These are phyloP conservation scores for Purpureocillium lavendulum DNA, from an alignment of 2,329 filamentous ascomycete species.

Conservation along the genomic window DNA sequence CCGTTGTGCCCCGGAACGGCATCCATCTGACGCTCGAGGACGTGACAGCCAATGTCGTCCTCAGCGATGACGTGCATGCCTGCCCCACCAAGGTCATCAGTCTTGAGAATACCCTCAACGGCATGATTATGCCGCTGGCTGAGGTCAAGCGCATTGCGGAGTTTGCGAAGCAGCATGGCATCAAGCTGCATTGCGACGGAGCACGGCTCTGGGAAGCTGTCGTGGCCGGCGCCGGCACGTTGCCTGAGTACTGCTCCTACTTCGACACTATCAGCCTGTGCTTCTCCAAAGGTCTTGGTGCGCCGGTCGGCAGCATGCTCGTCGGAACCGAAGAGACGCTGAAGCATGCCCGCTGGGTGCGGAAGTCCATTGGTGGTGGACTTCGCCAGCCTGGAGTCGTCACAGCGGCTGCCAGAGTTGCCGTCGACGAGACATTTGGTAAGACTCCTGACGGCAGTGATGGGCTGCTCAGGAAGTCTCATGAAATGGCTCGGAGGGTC, in stretches of 20 bases:
- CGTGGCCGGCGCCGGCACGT: constrained; percentile 55
- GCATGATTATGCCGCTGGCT: constrained; percentile 66
- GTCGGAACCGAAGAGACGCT: constrained; percentile 38
- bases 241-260: constrained; percentile 57
- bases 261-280: constrained; percentile 73
- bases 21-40: constrained; percentile 71
- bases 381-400: constrained; percentile 66
- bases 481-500: constrained; percentile 53
- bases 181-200: constrained; percentile 71
- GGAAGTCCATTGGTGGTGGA: constrained; percentile 71
- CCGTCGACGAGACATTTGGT: constrained; percentile 45
- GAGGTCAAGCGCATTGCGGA: constrained; percentile 62
- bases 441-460: constrained; percentile 28
- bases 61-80: constrained; percentile 64
- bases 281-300: constrained; percentile 76
- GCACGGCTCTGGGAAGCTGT: constrained; percentile 78
- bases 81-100: constrained; percentile 76
- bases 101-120: constrained; percentile 79
- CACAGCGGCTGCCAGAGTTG: constrained; percentile 61
- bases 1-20: constrained; percentile 61
- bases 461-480: constrained; percentile 51
- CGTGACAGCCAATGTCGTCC: constrained; percentile 53
- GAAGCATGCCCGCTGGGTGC: constrained; percentile 31
- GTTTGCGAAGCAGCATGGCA: constrained; percentile 56
- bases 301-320: constrained; percentile 70